Base-by-base conservation (phyloP, 306 rosid genomes). In the Cucurbita pepo region DNA sequence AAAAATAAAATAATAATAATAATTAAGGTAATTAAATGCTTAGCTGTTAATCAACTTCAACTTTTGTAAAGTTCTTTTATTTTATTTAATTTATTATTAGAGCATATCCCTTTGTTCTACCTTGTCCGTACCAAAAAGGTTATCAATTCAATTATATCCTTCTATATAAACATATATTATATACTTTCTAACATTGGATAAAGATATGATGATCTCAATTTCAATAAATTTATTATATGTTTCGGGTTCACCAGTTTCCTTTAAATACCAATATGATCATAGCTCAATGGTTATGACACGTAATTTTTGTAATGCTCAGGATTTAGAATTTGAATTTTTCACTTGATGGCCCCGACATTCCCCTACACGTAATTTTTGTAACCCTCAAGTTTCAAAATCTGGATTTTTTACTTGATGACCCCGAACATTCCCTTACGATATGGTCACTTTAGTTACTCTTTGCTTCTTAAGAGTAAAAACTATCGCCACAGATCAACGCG, bases 1-100 rank as follows among this genome's bases (percentile, higher is more conserved):
- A 25, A 25, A 25, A 25, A 25, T 1, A 25, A 25, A 25, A 25
- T 25, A 25, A 25, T 8, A 76, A 57, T 48, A 36, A 25, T 69
- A 61, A 61, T 34, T 57, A 65, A 75, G 84, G 75, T 71, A 72
- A 41, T 58, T 34, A 40, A 56, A 82, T 74, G 82, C 90, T 85
- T 83, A 79, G 90, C 87, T 83, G 85, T 82, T 79, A 69, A 77
- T 73, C 83, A 88, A 80, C 45, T 56, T 77, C 61, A 73, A 75
- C 36, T 61, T 61, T 15, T 61, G 67, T 47, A 13, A 14, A 14
- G 5, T 14, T 37, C 7, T 34, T 34, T 56, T 3, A 19, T 19
- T 56, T 10, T 1, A 0, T 34, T 30, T 30, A 30, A 0, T 34
- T 30, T 30, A 30, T 61, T 61, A 37, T 61, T 22, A 58, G 40